Percentiles rank a stretch among this genome's conserved stretches.
These are phyloP conservation scores for Colletotrichum sp. DNA, from an alignment of 2,329 filamentous ascomycete species.

Conservation along the genomic window DNA sequence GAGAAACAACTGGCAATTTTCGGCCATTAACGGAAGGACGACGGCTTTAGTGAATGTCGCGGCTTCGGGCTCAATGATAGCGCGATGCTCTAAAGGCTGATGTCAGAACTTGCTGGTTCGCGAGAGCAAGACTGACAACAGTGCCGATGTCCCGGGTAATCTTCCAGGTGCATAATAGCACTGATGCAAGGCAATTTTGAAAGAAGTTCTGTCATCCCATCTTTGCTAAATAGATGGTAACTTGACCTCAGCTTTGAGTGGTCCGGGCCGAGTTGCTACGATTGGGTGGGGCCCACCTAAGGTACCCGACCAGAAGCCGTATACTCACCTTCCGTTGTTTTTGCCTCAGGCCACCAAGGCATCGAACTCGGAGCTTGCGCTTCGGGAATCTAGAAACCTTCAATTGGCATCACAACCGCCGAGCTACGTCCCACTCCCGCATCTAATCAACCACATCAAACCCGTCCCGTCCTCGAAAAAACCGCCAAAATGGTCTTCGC, in stretches of 20 bases:
- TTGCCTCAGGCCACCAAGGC: constrained; percentile 18
- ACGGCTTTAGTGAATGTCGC: background rate
- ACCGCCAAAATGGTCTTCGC: constrained; percentile 87
- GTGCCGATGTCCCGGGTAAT: background rate
- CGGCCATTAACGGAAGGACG: background rate
- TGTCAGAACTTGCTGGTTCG: background rate
- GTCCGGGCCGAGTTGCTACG: constrained; percentile 1
- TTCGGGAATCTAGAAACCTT: constrained; percentile 26
- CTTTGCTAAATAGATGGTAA: background rate
- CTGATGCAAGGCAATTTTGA: background rate
- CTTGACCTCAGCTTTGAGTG: background rate
- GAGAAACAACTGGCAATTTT: background rate
- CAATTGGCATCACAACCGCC: constrained; percentile 38
- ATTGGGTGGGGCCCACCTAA: background rate
- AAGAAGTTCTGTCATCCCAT: background rate
- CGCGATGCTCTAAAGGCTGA: background rate
- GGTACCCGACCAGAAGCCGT: background rate
- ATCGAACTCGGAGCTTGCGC: constrained; percentile 26
- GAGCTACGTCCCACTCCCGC: constrained; percentile 25
- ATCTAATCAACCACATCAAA: constrained; percentile 33
- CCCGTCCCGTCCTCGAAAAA: constrained; percentile 4
- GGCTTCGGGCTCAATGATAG: background rate
- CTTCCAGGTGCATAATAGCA: background rate
- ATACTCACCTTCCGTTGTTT: too few relatives aligned
- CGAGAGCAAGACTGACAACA: background rate